Percentiles rank a stretch among this genome's conserved stretches.
phyloP scores from a whole-genome alignment of 139 green algal genomes.

The Marvania coccoides region DNA sequence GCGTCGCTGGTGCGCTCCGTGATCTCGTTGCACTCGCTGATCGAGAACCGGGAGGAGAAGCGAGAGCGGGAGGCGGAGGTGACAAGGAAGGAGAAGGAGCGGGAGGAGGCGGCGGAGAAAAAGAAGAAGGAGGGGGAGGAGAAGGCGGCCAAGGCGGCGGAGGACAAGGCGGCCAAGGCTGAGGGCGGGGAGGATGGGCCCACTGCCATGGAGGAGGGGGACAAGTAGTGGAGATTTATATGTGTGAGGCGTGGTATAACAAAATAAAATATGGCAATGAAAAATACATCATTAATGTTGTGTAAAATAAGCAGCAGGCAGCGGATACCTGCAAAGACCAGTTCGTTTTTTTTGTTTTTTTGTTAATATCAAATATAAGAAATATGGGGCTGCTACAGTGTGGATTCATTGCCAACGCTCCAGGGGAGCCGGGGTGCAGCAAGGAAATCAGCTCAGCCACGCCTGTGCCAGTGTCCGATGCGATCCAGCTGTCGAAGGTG shows the following conservation, averaged over 20 bases:
- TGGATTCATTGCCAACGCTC: conserved; percentile 20
- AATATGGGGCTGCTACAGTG: conserved; percentile 9
- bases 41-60: conserved; percentile 89
- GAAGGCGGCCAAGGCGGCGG: neutral
- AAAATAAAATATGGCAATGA: no score
- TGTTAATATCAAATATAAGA: neutral
- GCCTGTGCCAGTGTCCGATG: neutral
- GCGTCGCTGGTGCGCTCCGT: conserved; percentile 82
- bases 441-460: conserved; percentile 9
- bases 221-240: neutral
- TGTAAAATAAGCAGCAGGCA: no score
- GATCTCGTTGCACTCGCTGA: conserved; percentile 94
- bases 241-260: no score
- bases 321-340: no score
- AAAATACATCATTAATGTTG: no score
- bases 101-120: neutral
- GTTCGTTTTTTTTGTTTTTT: neutral
- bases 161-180: neutral
- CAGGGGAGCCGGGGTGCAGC: neutral
- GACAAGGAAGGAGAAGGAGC: neutral
- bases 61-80: neutral
- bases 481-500: neutral
- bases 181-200: neutral
- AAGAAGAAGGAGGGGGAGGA: neutral
- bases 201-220: neutral